These are phyloP conservation scores for Dendrothele bispora DNA, from an alignment of 768 basidiomycete species.

Conservation along the genomic window DNA sequence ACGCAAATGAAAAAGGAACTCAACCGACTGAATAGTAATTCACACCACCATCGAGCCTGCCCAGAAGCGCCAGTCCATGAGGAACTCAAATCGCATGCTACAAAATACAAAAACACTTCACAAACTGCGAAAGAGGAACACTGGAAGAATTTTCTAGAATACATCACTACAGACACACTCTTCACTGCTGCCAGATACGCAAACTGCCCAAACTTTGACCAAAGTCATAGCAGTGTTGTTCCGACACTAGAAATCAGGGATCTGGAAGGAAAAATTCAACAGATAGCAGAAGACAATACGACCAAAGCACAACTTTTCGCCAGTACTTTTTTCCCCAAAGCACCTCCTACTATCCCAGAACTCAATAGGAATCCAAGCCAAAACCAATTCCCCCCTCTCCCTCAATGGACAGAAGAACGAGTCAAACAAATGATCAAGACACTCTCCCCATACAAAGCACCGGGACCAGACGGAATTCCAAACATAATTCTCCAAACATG, in stretches of 20 bases:
- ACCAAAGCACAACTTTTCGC: background rate
- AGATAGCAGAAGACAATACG: background rate
- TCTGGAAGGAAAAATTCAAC: no score
- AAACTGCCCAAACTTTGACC: background rate
- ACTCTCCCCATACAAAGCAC: slow-evolving; percentile 19
- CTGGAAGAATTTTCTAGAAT: slow-evolving; percentile 23
- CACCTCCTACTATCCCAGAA: background rate
- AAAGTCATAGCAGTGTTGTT: background rate
- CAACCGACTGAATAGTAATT: background rate
- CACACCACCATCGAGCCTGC: background rate
- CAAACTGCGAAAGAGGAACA: slow-evolving; percentile 17
- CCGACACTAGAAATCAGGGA: background rate
- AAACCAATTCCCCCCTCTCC: background rate
- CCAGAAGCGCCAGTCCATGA: background rate
- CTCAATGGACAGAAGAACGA: background rate
- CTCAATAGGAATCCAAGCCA: slow-evolving; percentile 12
- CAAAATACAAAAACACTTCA: background rate
- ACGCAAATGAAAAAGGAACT: background rate
- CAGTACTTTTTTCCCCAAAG: background rate
- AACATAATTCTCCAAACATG: slow-evolving; percentile 8
- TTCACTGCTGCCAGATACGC: slow-evolving; percentile 15
- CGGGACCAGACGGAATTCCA: slow-evolving; percentile 12
- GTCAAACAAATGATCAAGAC: slow-evolving; percentile 13
- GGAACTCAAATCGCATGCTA: background rate
- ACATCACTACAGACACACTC: slow-evolving; percentile 6